Conservation (phyloP, 1,284 basidiomycete genomes). For the Leucoagaricus sp. region DNA sequence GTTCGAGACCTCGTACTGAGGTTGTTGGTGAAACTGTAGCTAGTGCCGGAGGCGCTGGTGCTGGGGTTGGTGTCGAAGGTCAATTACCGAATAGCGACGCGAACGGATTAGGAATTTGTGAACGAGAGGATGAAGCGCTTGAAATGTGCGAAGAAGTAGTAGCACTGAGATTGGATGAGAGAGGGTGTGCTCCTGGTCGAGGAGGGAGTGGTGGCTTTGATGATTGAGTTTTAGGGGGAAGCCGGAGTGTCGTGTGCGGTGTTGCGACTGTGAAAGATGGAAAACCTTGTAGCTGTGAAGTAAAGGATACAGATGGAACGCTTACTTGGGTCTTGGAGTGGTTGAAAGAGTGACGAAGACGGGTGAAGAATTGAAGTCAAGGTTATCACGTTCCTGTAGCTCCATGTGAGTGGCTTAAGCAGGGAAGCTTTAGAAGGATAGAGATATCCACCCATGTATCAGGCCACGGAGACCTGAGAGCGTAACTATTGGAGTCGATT, state of each 20-base stretch:
- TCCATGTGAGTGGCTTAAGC: too few species aligned
- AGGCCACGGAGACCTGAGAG: conserved; percentile 80
- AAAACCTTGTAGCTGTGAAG: conserved; percentile 27
- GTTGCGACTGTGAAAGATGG: conserved; percentile 52
- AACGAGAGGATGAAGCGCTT: conserved; percentile 20
- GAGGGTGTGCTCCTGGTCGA: conserved; percentile 35
- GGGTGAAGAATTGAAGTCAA: conserved; percentile 68
- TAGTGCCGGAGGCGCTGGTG: conserved; percentile 22
- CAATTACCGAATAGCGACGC: conserved; percentile 61
- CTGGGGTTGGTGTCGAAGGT: conserved; percentile 15
- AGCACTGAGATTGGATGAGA: not conserved
- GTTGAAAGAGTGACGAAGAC: conserved; percentile 60
- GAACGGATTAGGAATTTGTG: conserved; percentile 65
- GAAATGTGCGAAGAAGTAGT: not conserved
- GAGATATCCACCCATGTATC: conserved; percentile 50
- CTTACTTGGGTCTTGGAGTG: conserved; percentile 53
- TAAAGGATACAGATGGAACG: conserved; percentile 55
- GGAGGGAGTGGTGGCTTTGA: conserved; percentile 67
- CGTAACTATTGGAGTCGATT: conserved; percentile 56
- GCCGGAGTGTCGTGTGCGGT: conserved; percentile 56
- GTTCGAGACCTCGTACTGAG: conserved; percentile 30
- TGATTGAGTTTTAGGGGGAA: conserved; percentile 57
- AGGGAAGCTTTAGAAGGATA: too few species aligned
- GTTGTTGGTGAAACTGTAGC: conserved; percentile 27
- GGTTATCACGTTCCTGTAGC: conserved; percentile 57